Evolutionary conservation across 1,139 yeast genomes (phyloP), one percentile per base, ranked within the genome.

Genomic region (Saccharomyces hybrid): DNA sequence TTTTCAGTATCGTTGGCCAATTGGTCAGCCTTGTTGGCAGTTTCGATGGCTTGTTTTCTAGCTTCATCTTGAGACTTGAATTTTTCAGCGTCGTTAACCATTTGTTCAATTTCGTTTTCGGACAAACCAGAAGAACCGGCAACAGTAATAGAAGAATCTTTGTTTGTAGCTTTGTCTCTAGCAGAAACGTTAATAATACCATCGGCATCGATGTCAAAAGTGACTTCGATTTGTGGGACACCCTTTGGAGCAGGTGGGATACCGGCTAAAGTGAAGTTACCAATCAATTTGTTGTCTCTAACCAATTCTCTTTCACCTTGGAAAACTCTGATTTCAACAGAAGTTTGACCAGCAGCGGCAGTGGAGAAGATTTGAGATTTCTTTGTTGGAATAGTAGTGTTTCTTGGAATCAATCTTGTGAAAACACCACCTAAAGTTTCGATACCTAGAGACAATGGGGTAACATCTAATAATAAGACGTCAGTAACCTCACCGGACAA

Each of bases 231-330:
- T 78, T 90, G 96, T 68, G 97, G 96, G 61, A 85, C 89, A 77
- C 97, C 97, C 79, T 96, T 88, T 76, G 96, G 96, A 57, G 96
- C 91, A 64, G 96, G 95, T 69, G 96, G 96, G 67, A 90, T 88
- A 72, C 95, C 95, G 59, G 88, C 84, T 67, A 90, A 83, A 76
- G 90, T 96, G 72, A 90, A 90, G 79, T 89, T 89, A 73, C 97
- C 97, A 66, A 90, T 82, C 71, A 85, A 77, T 79, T 90, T 90
- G 83, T 90, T 90, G 77, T 90, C 96, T 80, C 88, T 88, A 64
- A 91, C 89, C 81, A 88, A 80, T 56, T 96, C 88, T 78, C 97
- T 88, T 79, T 90, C 97, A 80, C 97, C 97, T 78, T 90, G 96
- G 71, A 77, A 90, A 57, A 90, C 96, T 78, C 89, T 95, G 74